Percentiles rank a stretch among this genome's conserved stretches.
Evolutionary conservation across 2,329 filamentous ascomycete genomes (phyloP).

Genomic region (Orbilia brochopaga): DNA sequence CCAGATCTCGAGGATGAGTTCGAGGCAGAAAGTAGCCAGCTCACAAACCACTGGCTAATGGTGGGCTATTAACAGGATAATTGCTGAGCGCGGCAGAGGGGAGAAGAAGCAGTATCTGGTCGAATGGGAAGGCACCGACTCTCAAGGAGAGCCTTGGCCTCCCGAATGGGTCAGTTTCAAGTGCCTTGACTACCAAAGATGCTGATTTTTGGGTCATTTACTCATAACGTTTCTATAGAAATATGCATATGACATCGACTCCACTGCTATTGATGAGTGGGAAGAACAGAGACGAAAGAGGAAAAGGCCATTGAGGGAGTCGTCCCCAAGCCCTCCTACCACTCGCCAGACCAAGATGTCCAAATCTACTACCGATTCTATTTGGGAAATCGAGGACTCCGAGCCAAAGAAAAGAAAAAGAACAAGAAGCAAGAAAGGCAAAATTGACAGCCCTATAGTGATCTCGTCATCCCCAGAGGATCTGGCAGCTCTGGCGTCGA

Average conservation of each 20-base stretch:
- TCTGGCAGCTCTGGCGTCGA: not conserved
- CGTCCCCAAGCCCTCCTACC: conserved; percentile 20
- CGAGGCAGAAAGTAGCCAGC: conserved; percentile 15
- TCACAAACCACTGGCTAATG: conserved; percentile 17
- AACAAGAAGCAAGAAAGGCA: conserved; percentile 12
- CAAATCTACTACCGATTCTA: conserved; percentile 3
- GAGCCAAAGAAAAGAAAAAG: conserved; percentile 6
- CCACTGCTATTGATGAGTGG: conserved; percentile 17
- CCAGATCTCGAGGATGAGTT: conserved; percentile 6
- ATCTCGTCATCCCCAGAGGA: conserved; percentile 32
- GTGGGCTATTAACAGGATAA: conserved; percentile 25
- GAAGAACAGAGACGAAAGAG: conserved; percentile 20
- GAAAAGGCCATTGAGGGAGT: conserved; percentile 1
- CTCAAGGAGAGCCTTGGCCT: conserved; percentile 34
- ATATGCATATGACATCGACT: conserved; percentile 23
- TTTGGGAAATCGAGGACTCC: not conserved
- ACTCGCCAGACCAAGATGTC: not conserved
- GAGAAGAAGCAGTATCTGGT: conserved; percentile 24
- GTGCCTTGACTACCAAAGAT: not conserved
- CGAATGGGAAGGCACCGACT: conserved; percentile 35
- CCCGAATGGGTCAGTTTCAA: conserved; percentile 35
- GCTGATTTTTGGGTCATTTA: not conserved
- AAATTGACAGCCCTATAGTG: conserved; percentile 11
- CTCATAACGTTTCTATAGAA: conserved; percentile 24
- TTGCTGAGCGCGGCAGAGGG: conserved; percentile 18